Conservation (phyloP, 352 stramenopile species). For the Blastocystis sp. region DNA sequence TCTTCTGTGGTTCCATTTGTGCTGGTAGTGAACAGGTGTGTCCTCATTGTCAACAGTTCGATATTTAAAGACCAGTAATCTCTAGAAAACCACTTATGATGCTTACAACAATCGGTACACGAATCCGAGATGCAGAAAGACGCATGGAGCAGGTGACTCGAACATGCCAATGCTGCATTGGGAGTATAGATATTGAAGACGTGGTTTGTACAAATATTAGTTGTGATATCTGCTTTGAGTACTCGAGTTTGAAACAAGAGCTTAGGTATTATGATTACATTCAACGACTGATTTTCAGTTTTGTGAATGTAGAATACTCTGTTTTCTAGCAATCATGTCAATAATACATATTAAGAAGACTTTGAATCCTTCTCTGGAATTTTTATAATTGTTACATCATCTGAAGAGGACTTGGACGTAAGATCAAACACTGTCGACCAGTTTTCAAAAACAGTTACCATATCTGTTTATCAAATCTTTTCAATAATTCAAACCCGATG, state of each 20-base stretch:
- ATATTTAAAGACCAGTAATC: background rate
- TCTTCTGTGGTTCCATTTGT: conserved; percentile 8
- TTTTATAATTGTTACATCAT: conserved; percentile 13
- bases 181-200: conserved; percentile 37
- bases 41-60: background rate
- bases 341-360: background rate
- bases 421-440: conserved; percentile 35
- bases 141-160: background rate
- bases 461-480: background rate
- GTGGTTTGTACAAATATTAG: conserved; percentile 23
- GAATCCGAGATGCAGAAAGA: background rate
- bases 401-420: background rate
- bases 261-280: background rate
- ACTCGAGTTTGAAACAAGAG: background rate
- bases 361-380: conserved; percentile 30
- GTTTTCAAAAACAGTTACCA: conserved; percentile 38
- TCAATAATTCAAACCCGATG: background rate
- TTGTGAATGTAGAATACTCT: background rate
- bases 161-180: conserved; percentile 13
- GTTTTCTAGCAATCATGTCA: background rate
- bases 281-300: background rate
- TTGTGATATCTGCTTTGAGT: conserved; percentile 14
- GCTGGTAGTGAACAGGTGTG: background rate
- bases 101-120: background rate
- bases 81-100: background rate